Evolutionary conservation across 139 green algal species (phyloP).

Genomic region (Picochlorum sp.): DNA sequence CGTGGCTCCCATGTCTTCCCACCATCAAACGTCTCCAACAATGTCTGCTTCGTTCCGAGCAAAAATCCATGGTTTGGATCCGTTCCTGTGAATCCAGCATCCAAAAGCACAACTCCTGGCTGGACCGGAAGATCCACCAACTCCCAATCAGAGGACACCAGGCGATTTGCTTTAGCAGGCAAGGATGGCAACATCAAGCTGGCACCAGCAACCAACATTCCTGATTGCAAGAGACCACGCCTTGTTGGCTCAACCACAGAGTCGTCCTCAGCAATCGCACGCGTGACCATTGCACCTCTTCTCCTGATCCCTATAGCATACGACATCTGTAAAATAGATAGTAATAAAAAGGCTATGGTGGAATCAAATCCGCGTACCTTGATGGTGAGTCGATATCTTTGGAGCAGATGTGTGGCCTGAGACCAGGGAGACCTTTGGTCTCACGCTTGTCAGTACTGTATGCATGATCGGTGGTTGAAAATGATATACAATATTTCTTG

Average conservation of each 20-base stretch:
- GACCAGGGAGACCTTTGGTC: no score
- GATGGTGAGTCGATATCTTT: no score
- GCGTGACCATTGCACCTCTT: background rate
- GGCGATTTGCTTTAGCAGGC: constrained; percentile 37
- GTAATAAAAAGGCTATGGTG: no score
- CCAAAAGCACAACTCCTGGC: constrained; percentile 87
- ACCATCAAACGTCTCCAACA: constrained; percentile 95
- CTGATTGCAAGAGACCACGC: constrained; percentile 14
- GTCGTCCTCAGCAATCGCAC: background rate
- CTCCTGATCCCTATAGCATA: no score
- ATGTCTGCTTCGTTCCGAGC: constrained; percentile 89
- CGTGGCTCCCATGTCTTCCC: constrained; percentile 85
- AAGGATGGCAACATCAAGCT: background rate
- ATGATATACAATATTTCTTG: no score
- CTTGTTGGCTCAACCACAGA: background rate
- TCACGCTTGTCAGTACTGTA: no score
- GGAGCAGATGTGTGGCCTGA: no score
- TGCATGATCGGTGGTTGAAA: no score
- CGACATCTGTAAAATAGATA: no score
- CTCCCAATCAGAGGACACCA: constrained; percentile 58
- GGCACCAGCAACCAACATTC: constrained; percentile 12
- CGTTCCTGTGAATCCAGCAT: constrained; percentile 83
- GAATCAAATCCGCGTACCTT: no score
- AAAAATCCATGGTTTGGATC: constrained; percentile 94
- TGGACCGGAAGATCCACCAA: constrained; percentile 74